Evolutionary conservation across 805 yeast genomes (phyloP), one percentile per base, ranked within the genome.

Genomic region (Saccharomyces jurei): DNA sequence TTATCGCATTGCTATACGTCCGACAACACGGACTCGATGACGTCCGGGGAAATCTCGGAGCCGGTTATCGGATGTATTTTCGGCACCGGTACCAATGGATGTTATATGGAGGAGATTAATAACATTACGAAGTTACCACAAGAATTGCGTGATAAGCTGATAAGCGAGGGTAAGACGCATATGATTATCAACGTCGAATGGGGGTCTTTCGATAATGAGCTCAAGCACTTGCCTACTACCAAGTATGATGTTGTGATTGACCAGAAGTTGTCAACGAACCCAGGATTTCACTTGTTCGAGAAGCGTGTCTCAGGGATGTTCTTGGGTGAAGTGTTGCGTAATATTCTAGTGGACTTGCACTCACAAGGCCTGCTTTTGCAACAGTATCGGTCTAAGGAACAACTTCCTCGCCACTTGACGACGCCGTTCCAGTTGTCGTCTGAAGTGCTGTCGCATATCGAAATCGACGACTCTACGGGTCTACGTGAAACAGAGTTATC

Each of bases 71-170:
- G 98, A 49, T 84, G 92, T 58, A 94, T 92, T 59, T 89, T 91
- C 66, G 98, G 99, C 59, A 92, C 99, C 1, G 99, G 99, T 67
- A 92, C 98, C 29, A 92, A 92, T 70, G 97, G 97, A 58, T 96
- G 97, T 14, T 92, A 94, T 73, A 78, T 81, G 66, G 99, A 92
- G 71, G 79, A 81, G 55, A 70, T 89, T 50, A 82, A 80, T 41
- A 79, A 84, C 52, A 87, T 94, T 60, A 80, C 79, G 53, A 92
- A 94, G 71, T 76, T 90, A 58, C 81, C 82, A 27, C 76, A 78
- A 2, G 72, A 75, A 41, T 54, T 71, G 17, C 69, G 71, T 47
- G 71, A 66, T 17, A 68, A 67, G 22, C 70, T 78, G 60, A 52
- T 63, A 26, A 71, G 64, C 48, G 66, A 72, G 51, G 83, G 82